phyloP scores from a whole-genome alignment of 192 early-diverging fungal genomes.

The Gonapodya prolifera region DNA sequence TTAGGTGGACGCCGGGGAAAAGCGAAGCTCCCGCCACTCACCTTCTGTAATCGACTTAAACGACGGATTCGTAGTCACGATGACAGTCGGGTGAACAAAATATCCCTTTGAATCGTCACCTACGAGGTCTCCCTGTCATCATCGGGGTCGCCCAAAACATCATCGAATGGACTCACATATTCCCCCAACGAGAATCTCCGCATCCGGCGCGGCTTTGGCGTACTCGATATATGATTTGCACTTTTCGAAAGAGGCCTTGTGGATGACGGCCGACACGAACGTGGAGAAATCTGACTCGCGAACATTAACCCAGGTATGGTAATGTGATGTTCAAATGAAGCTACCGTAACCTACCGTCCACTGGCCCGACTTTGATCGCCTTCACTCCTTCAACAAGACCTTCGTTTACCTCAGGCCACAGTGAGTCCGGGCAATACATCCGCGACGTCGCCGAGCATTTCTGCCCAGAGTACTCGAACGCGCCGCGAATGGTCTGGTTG shows the following conservation, averaged over 20 bases:
- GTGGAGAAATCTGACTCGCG: slow-evolving; percentile 76
- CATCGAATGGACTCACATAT: slow-evolving; percentile 41
- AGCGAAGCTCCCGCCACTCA: no score
- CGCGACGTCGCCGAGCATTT: slow-evolving; percentile 97
- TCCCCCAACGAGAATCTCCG: slow-evolving; percentile 84
- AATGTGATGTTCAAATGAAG: no score
- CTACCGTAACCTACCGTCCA: no score
- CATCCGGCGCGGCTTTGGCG: slow-evolving; percentile 54
- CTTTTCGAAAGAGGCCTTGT: slow-evolving; percentile 83
- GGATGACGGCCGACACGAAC: slow-evolving; percentile 84
- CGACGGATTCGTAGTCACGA: slow-evolving; percentile 70
- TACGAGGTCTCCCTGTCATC: background rate
- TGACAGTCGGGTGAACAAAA: slow-evolving; percentile 83
- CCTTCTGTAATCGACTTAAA: slow-evolving; percentile 80
- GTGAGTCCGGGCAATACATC: slow-evolving; percentile 71
- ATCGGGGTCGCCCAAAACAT: background rate
- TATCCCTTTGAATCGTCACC: slow-evolving; percentile 67
- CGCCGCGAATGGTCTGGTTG: slow-evolving; percentile 76
- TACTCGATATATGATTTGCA: slow-evolving; percentile 82
- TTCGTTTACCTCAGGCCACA: slow-evolving; percentile 62
- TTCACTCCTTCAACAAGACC: slow-evolving; percentile 49
- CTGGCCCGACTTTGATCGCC: slow-evolving; percentile 71
- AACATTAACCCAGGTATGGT: no score
- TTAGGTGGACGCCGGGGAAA: no score
- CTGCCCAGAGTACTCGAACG: slow-evolving; percentile 97